Conservation (phyloP, 2,329 filamentous ascomycete genomes). For the Xylogone sp. region DNA sequence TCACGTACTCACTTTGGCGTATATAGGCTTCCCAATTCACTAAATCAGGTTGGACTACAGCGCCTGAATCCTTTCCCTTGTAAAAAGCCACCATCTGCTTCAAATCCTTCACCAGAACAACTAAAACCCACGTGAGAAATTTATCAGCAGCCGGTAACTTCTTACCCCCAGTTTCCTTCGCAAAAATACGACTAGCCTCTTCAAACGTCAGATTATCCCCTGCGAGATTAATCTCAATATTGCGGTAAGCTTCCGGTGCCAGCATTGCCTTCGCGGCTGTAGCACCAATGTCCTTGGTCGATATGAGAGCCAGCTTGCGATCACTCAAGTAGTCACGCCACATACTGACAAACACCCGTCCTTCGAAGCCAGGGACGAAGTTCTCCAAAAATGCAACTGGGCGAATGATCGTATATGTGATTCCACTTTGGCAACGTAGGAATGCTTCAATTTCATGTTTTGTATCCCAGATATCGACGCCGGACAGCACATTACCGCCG, state of each 20-base stretch:
- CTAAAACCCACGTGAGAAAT: slow-evolving; percentile 22
- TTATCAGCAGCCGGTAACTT: slow-evolving; percentile 24
- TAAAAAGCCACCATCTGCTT: no score
- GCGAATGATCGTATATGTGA: slow-evolving; percentile 53
- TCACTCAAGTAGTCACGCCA: slow-evolving; percentile 22
- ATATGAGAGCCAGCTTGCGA: slow-evolving; percentile 35
- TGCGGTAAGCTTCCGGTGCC: slow-evolving; percentile 34
- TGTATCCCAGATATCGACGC: not conserved
- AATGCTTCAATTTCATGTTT: no score
- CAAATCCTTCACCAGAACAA: slow-evolving; percentile 19
- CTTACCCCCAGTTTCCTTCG: slow-evolving; percentile 7
- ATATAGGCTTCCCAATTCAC: no score
- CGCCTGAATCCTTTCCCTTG: no score
- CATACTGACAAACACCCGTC: slow-evolving; percentile 20
- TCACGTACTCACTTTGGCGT: no score
- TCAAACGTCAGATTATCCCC: slow-evolving; percentile 40
- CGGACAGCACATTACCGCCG: no score
- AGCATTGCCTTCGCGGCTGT: slow-evolving; percentile 40
- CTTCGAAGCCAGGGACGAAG: slow-evolving; percentile 19
- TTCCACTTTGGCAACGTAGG: no score
- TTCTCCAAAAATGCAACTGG: slow-evolving; percentile 55
- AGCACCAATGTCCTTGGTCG: slow-evolving; percentile 40
- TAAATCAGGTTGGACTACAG: no score
- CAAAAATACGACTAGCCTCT: slow-evolving; percentile 28
- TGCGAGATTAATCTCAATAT: slow-evolving; percentile 36